These are phyloP conservation scores for Akanthomyces uredinophilus DNA, from an alignment of 2,329 filamentous ascomycete genomes.

Conservation along the genomic window DNA sequence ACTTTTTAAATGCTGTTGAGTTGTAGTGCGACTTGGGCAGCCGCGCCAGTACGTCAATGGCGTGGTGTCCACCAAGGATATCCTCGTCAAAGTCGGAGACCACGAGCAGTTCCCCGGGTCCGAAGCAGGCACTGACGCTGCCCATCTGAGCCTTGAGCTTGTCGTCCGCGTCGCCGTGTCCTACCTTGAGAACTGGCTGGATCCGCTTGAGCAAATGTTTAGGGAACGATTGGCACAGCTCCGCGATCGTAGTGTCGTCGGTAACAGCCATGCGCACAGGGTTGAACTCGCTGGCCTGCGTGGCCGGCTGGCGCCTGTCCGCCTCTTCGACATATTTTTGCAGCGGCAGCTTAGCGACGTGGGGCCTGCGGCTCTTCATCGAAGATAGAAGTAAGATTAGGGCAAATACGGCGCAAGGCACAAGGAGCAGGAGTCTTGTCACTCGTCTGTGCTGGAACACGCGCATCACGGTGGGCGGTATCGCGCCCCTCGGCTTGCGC, in stretches of 20 bases:
- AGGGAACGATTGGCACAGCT: slow-evolving; percentile 25
- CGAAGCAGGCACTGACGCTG: slow-evolving; percentile 40
- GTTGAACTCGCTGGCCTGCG: slow-evolving; percentile 14
- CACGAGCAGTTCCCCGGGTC: slow-evolving; percentile 34
- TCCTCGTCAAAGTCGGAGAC: too few species aligned
- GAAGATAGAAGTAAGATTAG: too few species aligned
- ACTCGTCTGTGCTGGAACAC: too few species aligned
- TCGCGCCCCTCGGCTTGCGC: too few species aligned
- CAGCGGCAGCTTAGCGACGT: neutral
- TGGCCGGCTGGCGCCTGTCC: neutral
- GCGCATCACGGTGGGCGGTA: too few species aligned
- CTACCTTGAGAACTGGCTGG: slow-evolving; percentile 39
- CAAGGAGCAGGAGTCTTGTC: too few species aligned
- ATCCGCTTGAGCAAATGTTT: slow-evolving; percentile 20
- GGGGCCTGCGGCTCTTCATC: neutral
- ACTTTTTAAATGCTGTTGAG: too few species aligned
- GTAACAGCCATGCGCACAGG: slow-evolving; percentile 9
- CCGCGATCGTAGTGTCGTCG: slow-evolving; percentile 15
- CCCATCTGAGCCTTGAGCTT: slow-evolving; percentile 36
- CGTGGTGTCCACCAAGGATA: too few species aligned
- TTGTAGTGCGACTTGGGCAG: too few species aligned
- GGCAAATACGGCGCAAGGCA: too few species aligned
- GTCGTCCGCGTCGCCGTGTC: neutral
- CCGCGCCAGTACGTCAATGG: too few species aligned
- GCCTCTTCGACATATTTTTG: neutral